A percentile compares a stretch with the other conserved stretches of the same genome.
Evolutionary conservation across 2,329 filamentous ascomycete species (phyloP).

Genomic region (Paecilomyces niveus): DNA sequence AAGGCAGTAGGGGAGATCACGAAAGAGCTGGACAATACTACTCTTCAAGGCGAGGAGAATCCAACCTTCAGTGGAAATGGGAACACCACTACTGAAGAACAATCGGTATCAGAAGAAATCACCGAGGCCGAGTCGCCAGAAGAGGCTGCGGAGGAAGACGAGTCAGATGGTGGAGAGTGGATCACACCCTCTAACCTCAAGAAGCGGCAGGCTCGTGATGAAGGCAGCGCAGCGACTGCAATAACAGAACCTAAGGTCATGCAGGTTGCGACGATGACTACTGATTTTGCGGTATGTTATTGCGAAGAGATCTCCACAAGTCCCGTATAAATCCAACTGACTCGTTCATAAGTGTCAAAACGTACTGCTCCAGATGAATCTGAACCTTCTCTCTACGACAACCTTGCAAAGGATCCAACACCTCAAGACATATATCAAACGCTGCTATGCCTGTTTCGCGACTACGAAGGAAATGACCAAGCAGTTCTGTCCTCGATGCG

Average conservation of each 20-base stretch:
- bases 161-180: slow-evolving; percentile 60
- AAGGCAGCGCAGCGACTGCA: slow-evolving; percentile 41
- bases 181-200: slow-evolving; percentile 91
- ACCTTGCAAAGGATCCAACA: slow-evolving; percentile 72
- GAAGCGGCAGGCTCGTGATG: slow-evolving; percentile 68
- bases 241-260: slow-evolving; percentile 57
- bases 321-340: neutral
- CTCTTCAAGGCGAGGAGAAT: slow-evolving; percentile 20
- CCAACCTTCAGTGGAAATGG: slow-evolving; percentile 13
- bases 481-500: slow-evolving; percentile 90
- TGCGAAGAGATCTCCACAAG: too few relatives aligned
- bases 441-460: slow-evolving; percentile 90
- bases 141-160: slow-evolving; percentile 20
- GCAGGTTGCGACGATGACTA: slow-evolving; percentile 85
- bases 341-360: slow-evolving; percentile 55
- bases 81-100: slow-evolving; percentile 4
- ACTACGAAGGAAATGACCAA: slow-evolving; percentile 75
- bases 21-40: slow-evolving; percentile 19
- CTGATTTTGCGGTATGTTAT: slow-evolving; percentile 77
- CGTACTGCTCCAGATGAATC: slow-evolving; percentile 86
- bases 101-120: neutral
- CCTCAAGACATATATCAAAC: slow-evolving; percentile 80
- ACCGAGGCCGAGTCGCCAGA: slow-evolving; percentile 11
- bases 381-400: slow-evolving; percentile 72
- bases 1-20: slow-evolving; percentile 21